These are phyloP conservation scores for Monosporascus sp. DNA, from an alignment of 2,329 filamentous ascomycete species.

Conservation along the genomic window DNA sequence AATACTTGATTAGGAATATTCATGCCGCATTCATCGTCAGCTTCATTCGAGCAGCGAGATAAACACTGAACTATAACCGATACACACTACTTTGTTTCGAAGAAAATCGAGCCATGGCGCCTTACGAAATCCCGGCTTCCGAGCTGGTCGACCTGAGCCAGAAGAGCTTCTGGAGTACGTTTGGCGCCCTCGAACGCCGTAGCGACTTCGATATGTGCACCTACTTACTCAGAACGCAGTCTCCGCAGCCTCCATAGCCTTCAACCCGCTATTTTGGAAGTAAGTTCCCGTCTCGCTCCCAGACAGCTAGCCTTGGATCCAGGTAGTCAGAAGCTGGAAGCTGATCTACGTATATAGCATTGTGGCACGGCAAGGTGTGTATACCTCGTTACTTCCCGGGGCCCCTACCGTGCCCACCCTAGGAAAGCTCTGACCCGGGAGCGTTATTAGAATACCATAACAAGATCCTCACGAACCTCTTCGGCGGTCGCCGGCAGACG, in stretches of 20 bases:
- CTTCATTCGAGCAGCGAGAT: background rate
- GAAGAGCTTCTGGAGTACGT: slow-evolving; percentile 61
- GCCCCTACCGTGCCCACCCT: slow-evolving; percentile 10
- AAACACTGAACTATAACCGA: background rate
- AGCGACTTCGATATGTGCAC: slow-evolving; percentile 8
- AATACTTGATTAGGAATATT: too few relatives aligned
- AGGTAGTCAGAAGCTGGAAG: slow-evolving; percentile 2
- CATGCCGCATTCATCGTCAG: background rate
- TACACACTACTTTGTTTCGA: background rate
- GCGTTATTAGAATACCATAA: slow-evolving; percentile 72
- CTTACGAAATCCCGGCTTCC: slow-evolving; percentile 28
- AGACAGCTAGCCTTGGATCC: background rate
- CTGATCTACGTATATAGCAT: slow-evolving; percentile 53
- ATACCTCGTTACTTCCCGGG: slow-evolving; percentile 6
- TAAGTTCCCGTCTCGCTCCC: slow-evolving; percentile 43
- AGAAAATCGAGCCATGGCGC: slow-evolving; percentile 29
- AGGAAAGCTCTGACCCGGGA: background rate
- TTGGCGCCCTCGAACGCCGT: slow-evolving; percentile 1
- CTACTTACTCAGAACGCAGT: slow-evolving; percentile 45
- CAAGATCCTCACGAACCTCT: slow-evolving; percentile 81
- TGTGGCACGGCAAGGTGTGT: slow-evolving; percentile 72
- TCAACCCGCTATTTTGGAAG: slow-evolving; percentile 99
- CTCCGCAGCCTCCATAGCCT: slow-evolving; percentile 74
- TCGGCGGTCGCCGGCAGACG: slow-evolving; percentile 67
- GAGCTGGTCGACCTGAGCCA: slow-evolving; percentile 61